Base-by-base conservation (phyloP, 1,284 basidiomycete species). In the Calocybe gambosa region DNA sequence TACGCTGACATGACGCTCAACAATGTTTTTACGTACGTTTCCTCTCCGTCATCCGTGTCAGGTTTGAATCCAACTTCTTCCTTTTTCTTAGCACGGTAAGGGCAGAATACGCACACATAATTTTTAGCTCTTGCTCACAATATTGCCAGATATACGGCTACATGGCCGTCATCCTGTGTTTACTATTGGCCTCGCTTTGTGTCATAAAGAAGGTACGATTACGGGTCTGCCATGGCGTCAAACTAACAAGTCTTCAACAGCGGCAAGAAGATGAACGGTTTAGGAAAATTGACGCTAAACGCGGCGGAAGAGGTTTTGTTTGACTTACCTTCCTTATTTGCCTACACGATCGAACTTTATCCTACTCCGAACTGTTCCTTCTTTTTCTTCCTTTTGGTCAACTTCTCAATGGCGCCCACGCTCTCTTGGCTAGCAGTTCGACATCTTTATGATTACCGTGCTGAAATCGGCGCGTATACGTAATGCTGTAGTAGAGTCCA, bases 241-340 rank as follows among this genome's bases (percentile, higher is more conserved):
- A 40, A 33, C 42, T 35, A 29, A 46, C 18, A 15, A 10, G 20
- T 25, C 10, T 20, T 10, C 28, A 23, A 40, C 68, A 90, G 87
- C 76, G 88, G 55, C 69, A 82, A 59, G 84, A 90, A 64, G 73
- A 78, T 47, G 84, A 87, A 54, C 80, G 90, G 31, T 92, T 93
- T 75, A 82, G 78, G 70, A 84, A 74, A 68, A 93, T 93, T 55
- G 89, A 93, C 57, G 77, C 78, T 50, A 93, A 93, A 69, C 82
- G 86, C 53, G 89, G 88, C 51, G 86, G 86, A 45, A 71, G 73
- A 50, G 86, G 87, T 50, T 93, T 93, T 59, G 89, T 92, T 52
- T 93, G 71, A 84, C 42, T 18, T 13, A 23, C 23, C 38, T 34
- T 13, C 3, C 31, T 34, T 16, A 16, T 3, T 5, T 13, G 7